Evolutionary conservation across 805 yeast genomes (phyloP).

Genomic region (Martiniozyma abietophila): DNA sequence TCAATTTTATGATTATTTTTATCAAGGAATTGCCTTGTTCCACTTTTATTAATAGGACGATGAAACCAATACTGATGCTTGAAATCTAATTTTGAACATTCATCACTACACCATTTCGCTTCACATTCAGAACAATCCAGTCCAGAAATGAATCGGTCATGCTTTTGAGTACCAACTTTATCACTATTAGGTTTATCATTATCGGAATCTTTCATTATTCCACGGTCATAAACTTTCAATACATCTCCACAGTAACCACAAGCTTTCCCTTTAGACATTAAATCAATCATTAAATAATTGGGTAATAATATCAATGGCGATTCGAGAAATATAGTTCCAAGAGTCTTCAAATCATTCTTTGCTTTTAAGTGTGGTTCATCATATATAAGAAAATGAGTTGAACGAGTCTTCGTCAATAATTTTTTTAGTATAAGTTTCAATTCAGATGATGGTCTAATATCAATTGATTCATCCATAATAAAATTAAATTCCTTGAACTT

Average conservation of each 20-base stretch:
- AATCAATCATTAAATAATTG: slow-evolving; percentile 17
- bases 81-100: slow-evolving; percentile 22
- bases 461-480: no score
- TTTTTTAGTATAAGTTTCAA: not conserved
- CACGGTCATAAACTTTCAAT: slow-evolving; percentile 24
- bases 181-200: slow-evolving; percentile 10
- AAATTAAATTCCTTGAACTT: no score
- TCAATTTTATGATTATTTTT: no score
- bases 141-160: slow-evolving; percentile 22
- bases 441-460: no score
- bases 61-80: slow-evolving; percentile 21
- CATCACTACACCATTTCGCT: slow-evolving; percentile 24
- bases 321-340: slow-evolving; percentile 21
- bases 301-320: slow-evolving; percentile 24
- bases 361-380: not conserved
- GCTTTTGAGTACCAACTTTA: slow-evolving; percentile 18
- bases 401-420: not conserved
- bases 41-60: slow-evolving; percentile 23
- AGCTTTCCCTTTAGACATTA: slow-evolving; percentile 24
- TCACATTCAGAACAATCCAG: slow-evolving; percentile 25
- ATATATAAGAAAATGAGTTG: not conserved
- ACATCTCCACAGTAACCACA: slow-evolving; percentile 27
- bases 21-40: slow-evolving; percentile 19
- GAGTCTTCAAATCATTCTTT: slow-evolving; percentile 2
- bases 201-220: slow-evolving; percentile 18